Base-by-base conservation (phyloP, 768 basidiomycete genomes). In the Obba rivulosa region DNA sequence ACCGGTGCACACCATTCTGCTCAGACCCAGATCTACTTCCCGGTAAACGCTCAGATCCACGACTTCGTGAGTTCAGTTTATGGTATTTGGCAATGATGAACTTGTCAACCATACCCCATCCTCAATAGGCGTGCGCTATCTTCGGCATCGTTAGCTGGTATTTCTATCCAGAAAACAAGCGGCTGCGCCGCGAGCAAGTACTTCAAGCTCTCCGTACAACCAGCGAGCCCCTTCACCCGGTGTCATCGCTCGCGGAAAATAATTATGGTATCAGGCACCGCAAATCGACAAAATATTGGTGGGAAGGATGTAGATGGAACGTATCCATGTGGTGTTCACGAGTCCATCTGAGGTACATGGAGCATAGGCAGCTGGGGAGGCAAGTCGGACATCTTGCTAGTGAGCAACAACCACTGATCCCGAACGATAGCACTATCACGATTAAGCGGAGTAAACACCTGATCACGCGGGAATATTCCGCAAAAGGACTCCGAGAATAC, bases 1-100 rank as follows among this genome's bases (percentile, higher is more conserved):
- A n/a, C n/a, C n/a, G n/a, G n/a, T 4, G 14, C 10, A 34, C 14
- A 25, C 7, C 8, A 11, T 31, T 18, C 21, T 46, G 42, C 13
- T 17, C 52, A 88, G 88, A 83, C 87, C 53, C 80, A 85, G 72
- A 72, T 89, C 73, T 79, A 73, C 64, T 95, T 89, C 72, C 92
- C 92, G 1, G 85, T 90, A 23, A 80, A 72, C 9, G 75, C 84
- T 0, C 65, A 78, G 50, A 84, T 76, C 1, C 90, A 94, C 73
- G 94, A 95, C 66, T n/a, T 94, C 90, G 89, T 90, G 52, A 66
- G 85, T 75, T 2, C 16, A 36, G 21, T 17, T n/a, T 28, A 37
- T 10, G 2, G 14, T 42, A 8, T 9, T 42, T n/a, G n/a, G n/a
- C n/a, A 20, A 25, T 17, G 31, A 22, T n/a, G n/a, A n/a, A n/a